phyloP scores from a whole-genome alignment of 345 rosid genomes.

The Raphanus raphanistrum region DNA sequence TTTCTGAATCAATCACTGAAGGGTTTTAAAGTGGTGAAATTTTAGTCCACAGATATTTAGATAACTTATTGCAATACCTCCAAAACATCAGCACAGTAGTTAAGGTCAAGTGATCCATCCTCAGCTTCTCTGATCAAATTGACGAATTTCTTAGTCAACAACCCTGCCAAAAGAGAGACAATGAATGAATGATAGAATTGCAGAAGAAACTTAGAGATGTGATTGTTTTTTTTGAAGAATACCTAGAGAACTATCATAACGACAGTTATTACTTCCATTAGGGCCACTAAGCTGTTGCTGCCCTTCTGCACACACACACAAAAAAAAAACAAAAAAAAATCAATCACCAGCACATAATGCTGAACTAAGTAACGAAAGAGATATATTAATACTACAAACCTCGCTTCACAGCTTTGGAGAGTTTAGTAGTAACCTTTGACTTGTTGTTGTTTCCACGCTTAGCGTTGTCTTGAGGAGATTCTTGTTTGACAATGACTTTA shows the following conservation, averaged over 20 bases:
- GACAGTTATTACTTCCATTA: constrained; percentile 51
- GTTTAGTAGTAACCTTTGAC: constrained; percentile 45
- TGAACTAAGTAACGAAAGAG: neutral
- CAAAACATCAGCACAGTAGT: constrained; percentile 62
- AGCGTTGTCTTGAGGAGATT: constrained; percentile 28
- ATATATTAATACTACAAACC: constrained; percentile 38
- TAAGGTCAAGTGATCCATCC: constrained; percentile 82
- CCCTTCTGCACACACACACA: constrained; percentile 41
- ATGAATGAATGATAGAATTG: neutral
- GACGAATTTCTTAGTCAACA: constrained; percentile 69
- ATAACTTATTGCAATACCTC: constrained; percentile 46
- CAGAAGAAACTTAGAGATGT: neutral
- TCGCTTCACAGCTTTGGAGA: constrained; percentile 35
- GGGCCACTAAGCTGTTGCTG: constrained; percentile 34
- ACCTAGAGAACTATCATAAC: constrained; percentile 78
- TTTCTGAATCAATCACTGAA: constrained; percentile 6
- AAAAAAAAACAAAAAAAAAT: neutral
- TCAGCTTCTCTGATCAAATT: constrained; percentile 62
- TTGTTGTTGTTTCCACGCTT: constrained; percentile 37
- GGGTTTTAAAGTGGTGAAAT: neutral
- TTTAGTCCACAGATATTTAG: neutral
- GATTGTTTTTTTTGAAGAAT: neutral
- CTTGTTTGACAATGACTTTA: constrained; percentile 34
- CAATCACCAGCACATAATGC: constrained; percentile 15
- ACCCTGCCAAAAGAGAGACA: constrained; percentile 40